A percentile compares a stretch with the other conserved stretches of the same genome.
Evolutionary conservation across 768 basidiomycete genomes (phyloP).

Genomic region (Chiua virens): DNA sequence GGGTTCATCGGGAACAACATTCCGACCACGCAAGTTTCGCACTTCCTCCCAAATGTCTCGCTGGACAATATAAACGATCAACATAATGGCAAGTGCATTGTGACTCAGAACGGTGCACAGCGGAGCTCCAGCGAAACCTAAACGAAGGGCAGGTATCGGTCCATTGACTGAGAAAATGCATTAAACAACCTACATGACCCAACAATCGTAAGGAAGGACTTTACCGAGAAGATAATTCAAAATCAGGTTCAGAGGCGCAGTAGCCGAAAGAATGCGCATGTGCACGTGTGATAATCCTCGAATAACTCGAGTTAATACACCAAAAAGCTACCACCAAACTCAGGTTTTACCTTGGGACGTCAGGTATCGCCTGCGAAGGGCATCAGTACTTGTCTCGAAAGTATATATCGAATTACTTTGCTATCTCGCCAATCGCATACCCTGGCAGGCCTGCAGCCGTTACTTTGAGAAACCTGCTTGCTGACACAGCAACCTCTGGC

Average conservation of each 20-base stretch:
- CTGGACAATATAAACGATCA: constrained; percentile 24
- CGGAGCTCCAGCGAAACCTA: constrained; percentile 27
- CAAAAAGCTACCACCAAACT: background rate
- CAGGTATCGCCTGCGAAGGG: constrained; percentile 18
- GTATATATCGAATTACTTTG: constrained; percentile 27
- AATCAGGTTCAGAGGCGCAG: constrained; percentile 21
- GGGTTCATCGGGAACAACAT: constrained; percentile 10
- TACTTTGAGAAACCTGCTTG: constrained; percentile 40
- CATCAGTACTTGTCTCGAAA: constrained; percentile 2
- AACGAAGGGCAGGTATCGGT: constrained; percentile 24
- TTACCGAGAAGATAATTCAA: constrained; percentile 29
- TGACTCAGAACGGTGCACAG: constrained; percentile 29
- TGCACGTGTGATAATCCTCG: constrained; percentile 25
- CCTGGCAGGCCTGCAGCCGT: constrained; percentile 45
- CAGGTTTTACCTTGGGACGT: constrained; percentile 15
- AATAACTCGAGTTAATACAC: background rate
- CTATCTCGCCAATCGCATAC: constrained; percentile 43
- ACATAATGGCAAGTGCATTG: constrained; percentile 18
- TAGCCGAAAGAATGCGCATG: constrained; percentile 21
- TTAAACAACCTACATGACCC: background rate
- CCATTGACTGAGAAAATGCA: constrained; percentile 17
- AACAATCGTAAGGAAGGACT: background rate
- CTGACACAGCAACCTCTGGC: constrained; percentile 38
- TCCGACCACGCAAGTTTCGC: constrained; percentile 8
- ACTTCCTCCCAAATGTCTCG: constrained; percentile 20